These are phyloP conservation scores for Paraphoma chrysanthemicola DNA, from an alignment of 2,329 filamentous ascomycete genomes.

Conservation along the genomic window DNA sequence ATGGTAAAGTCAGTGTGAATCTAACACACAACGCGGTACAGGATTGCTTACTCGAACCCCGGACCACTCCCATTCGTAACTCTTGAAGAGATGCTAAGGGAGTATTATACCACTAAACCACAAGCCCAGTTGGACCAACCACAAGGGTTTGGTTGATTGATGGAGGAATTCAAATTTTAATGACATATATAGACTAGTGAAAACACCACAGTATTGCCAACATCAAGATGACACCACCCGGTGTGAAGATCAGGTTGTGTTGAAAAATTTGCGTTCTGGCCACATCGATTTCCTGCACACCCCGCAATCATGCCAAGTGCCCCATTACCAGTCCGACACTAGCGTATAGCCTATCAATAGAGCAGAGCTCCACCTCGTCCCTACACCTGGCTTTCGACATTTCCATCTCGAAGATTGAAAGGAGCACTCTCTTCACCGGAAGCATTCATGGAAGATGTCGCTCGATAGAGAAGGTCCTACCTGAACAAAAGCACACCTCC, in stretches of 20 bases:
- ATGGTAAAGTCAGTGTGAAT: neutral
- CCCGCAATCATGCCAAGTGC: neutral
- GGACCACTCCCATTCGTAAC: conserved; percentile 7
- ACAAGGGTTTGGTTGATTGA: neutral
- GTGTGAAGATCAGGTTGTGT: neutral
- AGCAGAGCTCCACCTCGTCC: neutral
- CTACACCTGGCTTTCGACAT: neutral
- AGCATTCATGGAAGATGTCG: neutral
- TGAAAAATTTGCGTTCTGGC: neutral
- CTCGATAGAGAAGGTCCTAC: neutral
- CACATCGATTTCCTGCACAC: neutral
- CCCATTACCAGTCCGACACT: neutral
- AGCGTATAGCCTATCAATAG: neutral
- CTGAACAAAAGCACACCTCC: neutral
- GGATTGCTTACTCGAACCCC: conserved; percentile 5
- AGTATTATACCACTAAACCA: conserved; percentile 16
- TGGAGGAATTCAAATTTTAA: neutral
- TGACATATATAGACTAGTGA: neutral
- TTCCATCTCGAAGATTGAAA: neutral
- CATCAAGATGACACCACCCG: no score
- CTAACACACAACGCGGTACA: no score
- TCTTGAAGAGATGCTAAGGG: conserved; percentile 4
- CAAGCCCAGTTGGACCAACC: conserved; percentile 3
- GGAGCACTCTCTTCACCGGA: neutral
- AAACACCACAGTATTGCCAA: no score